A percentile compares a stretch with the other conserved stretches of the same genome.
phyloP scores from a whole-genome alignment of 345 rosid species.

The Conringia planisiliqua region DNA sequence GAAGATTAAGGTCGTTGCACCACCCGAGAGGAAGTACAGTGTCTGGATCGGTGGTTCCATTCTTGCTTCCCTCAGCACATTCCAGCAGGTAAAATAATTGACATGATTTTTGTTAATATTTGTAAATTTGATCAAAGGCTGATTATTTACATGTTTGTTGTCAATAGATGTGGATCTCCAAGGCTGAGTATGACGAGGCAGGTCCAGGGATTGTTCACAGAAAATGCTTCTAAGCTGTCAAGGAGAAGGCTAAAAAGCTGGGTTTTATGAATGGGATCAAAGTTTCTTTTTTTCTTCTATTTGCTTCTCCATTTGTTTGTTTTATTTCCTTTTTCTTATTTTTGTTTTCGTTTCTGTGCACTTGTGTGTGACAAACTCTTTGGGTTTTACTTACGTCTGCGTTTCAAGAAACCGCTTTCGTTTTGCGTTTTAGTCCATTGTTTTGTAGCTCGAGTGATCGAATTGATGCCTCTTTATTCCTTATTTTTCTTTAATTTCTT shows the following conservation, averaged over 20 bases:
- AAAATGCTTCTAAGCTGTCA: slow-evolving; percentile 37
- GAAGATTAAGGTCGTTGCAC: slow-evolving; percentile 79
- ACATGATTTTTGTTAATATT: not conserved
- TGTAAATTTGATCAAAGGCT: not conserved
- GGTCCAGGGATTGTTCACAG: slow-evolving; percentile 42
- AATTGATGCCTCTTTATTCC: slow-evolving; percentile 34
- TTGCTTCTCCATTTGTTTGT: slow-evolving; percentile 37
- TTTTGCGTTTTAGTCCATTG: slow-evolving; percentile 32
- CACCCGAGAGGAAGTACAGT: slow-evolving; percentile 74
- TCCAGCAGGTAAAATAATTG: slow-evolving; percentile 52
- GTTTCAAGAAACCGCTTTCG: slow-evolving; percentile 27
- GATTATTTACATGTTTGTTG: not conserved
- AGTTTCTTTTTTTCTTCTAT: slow-evolving; percentile 21
- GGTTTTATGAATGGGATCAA: slow-evolving; percentile 31
- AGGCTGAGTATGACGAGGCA: slow-evolving; percentile 40
- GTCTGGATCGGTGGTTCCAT: slow-evolving; percentile 83
- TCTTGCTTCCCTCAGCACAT: slow-evolving; percentile 76
- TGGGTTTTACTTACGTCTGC: slow-evolving; percentile 34
- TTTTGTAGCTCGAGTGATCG: slow-evolving; percentile 40
- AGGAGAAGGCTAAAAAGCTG: slow-evolving; percentile 14
- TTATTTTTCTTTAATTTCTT: slow-evolving; percentile 18
- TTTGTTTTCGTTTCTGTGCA: slow-evolving; percentile 22
- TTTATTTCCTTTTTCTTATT: slow-evolving; percentile 17
- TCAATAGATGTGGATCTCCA: slow-evolving; percentile 37
- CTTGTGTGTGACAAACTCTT: slow-evolving; percentile 33